Base-by-base conservation (phyloP, 306 rosid genomes). In the Prosopis cineraria region DNA sequence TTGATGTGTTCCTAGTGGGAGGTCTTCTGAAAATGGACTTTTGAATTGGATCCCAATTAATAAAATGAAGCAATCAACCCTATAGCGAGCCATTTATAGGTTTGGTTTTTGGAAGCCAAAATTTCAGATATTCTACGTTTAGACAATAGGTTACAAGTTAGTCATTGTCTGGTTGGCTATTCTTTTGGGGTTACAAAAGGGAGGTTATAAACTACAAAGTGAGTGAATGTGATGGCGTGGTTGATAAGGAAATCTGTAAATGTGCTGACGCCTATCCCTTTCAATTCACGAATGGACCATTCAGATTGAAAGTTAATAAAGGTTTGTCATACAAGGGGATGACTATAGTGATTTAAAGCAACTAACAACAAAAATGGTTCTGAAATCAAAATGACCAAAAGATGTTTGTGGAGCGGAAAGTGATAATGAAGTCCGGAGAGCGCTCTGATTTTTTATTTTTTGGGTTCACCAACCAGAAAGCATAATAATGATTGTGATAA, bases 1-100 rank as follows among this genome's bases (percentile, higher is more conserved):
- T 63, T 64, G 11, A 34, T 70, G 39, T 70, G 68, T 78, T 14
- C 79, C 81, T 55, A 45, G 36, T 52, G 67, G 68, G 77, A 79
- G 78, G 43, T 79, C 33, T 74, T 74, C 65, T 79, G 25, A 74
- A 29, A 72, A 75, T 19, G 67, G 31, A 48, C 34, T 78, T 36
- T 68, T 78, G 55, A 39, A 39, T 41, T 43, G 33, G 45, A 34
- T 10, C 79, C 20, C 58, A 63, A 37, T 58, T 31, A 6, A 52
- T 52, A 19, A 50, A 55, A 58, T 48, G 43, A 73, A 56, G 31
- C 76, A 78, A 60, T 47, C 3, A 5, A 17, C 11, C 12, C 22
- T 16, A 30, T 52, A n/a, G 29, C 59, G n/a, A 1, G 25, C 25
- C 12, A 19, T n/a, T 50, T 50, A 25, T n/a, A n/a, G 17, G 7